Conservation (phyloP, 2,329 filamentous ascomycete species). For the Eurotiales sp. region DNA sequence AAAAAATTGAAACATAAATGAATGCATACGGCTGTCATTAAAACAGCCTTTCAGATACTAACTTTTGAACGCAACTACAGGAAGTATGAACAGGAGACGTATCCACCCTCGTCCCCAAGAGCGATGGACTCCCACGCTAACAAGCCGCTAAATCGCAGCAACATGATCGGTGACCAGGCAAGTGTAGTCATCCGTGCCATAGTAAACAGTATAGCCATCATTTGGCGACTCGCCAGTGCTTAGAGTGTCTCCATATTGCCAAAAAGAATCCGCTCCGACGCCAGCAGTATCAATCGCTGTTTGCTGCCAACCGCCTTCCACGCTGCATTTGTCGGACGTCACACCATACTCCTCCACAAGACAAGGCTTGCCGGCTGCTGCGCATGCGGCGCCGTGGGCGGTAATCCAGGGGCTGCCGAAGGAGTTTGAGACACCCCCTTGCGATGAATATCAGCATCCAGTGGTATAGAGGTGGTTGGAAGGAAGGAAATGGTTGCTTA, state of each 20-base stretch:
- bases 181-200: conserved; percentile 27
- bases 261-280: conserved; percentile 35
- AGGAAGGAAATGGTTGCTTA: conserved; percentile 17
- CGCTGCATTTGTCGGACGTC: conserved; percentile 23
- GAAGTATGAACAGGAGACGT: no score
- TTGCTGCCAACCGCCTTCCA: conserved; percentile 33
- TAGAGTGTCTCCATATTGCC: conserved; percentile 34
- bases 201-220: conserved; percentile 31
- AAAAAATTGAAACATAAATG: no score
- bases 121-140: no score
- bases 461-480: neutral
- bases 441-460: neutral
- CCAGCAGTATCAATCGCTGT: conserved; percentile 30
- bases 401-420: conserved; percentile 50
- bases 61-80: no score
- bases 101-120: no score
- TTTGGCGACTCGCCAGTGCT: conserved; percentile 26
- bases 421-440: conserved; percentile 34
- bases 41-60: no score
- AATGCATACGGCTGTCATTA: no score
- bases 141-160: neutral
- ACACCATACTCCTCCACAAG: conserved; percentile 41
- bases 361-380: conserved; percentile 36
- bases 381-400: conserved; percentile 41
- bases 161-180: conserved; percentile 32